These are phyloP conservation scores for Nakazawaea ishiwadae DNA, from an alignment of 805 yeast genomes.

Conservation along the genomic window DNA sequence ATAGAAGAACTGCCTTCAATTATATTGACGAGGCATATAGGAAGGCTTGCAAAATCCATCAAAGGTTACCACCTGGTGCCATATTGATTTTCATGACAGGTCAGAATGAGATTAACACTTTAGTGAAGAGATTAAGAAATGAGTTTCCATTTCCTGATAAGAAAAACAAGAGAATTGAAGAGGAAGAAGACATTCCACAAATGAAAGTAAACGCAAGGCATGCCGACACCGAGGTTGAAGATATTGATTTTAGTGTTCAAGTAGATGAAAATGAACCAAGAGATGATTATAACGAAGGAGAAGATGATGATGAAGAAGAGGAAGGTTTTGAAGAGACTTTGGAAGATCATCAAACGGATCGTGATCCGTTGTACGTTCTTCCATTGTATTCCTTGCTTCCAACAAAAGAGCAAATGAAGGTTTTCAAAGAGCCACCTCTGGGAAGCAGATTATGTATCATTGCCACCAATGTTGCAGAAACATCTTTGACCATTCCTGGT, in stretches of 20 bases:
- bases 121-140: conserved; percentile 63
- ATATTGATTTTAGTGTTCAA: conserved; percentile 66
- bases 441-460: conserved; percentile 88
- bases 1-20: conserved; percentile 68
- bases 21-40: conserved; percentile 83
- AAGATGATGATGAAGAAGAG: conserved; percentile 52
- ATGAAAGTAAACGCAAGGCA: conserved; percentile 52
- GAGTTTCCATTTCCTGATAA: conserved; percentile 57
- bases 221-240: conserved; percentile 82
- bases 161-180: conserved; percentile 20
- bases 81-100: conserved; percentile 91
- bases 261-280: conserved; percentile 33
- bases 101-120: conserved; percentile 79
- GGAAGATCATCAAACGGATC: conserved; percentile 64
- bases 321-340: conserved; percentile 69
- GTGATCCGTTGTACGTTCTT: conserved; percentile 81
- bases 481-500: conserved; percentile 94
- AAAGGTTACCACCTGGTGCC: conserved; percentile 86
- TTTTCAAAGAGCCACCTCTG: conserved; percentile 78
- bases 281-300: conserved; percentile 37
- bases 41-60: conserved; percentile 85
- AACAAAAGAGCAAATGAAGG: conserved; percentile 92
- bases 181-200: conserved; percentile 31
- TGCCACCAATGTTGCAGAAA: conserved; percentile 97
- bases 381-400: conserved; percentile 92